Base-by-base conservation (phyloP, 441 rosid species). In the Euphorbia corollata region DNA sequence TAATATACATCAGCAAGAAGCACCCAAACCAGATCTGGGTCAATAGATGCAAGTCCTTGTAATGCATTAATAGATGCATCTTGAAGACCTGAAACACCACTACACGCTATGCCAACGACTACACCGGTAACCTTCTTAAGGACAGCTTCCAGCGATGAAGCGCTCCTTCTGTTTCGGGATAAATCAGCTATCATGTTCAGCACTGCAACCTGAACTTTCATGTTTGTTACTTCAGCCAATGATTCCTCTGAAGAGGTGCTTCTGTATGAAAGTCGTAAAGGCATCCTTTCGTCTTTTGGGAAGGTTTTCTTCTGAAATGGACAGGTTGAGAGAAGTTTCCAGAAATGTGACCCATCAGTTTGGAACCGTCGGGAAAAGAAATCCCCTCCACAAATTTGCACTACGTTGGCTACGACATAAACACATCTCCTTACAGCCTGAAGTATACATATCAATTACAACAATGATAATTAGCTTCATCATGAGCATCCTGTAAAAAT, bases 21-120 rank as follows among this genome's bases (percentile, higher is more conserved):
- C 72, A 94, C 82, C 97, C 99, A 89, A 30, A 93, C 77, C 48
- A 94, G 93, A 79, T 94, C 99, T 22, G 97, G 80, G 78, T 94
- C 97, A 6, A 94, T 71, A 22, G 81, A 77, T 10, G 96, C 91
- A 48, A 94, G 90, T 64, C 92, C 99, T 22, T 57, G 71, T 65
- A 94, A 69, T 1, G 99, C 97, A 68, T 82, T 86, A 65, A 86
- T 47, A 12, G 90, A 81, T 5, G 96, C 86, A 74, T 87, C 91
- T 4, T 73, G 86, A 38, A 94, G 84, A 22, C 93, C 86, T 0
- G 75, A 50, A 38, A 91, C 85, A 12, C 97, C 79, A 15, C 97
- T 86, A 62, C 86, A 91, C 22, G 97, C 97, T 45, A 94, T 84
- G 56, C 96, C 99, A 56, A 87, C 93, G 0, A 85, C 90, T 8